Evolutionary conservation across 495 filamentous ascomycete genomes (phyloP).

Genomic region (Pyronema omphalodes): DNA sequence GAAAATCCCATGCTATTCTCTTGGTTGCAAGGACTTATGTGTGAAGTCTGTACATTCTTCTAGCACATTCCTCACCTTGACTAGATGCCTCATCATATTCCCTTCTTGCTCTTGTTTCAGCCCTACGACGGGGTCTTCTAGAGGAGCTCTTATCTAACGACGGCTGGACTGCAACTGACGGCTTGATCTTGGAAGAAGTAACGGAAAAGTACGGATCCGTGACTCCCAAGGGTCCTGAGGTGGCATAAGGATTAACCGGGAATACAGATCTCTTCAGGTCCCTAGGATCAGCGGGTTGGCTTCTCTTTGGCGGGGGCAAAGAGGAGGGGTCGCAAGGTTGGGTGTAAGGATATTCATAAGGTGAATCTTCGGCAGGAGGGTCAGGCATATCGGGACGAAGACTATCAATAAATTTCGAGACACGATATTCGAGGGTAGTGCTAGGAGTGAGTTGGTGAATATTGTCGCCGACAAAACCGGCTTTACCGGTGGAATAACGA

Average conservation of each 20-base stretch:
- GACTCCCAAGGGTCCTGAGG: not conserved
- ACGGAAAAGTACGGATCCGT: not conserved
- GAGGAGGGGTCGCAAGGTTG: slow-evolving; percentile 4
- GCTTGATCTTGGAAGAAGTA: not conserved
- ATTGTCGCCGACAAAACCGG: not conserved
- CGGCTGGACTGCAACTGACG: not conserved
- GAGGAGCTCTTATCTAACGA: not conserved
- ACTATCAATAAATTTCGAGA: not conserved
- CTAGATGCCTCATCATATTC: not conserved
- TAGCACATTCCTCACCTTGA: not conserved
- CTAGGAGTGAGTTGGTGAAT: not conserved
- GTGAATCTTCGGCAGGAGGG: not conserved
- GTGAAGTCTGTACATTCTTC: not conserved
- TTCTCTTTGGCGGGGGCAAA: not conserved
- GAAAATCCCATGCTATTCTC: not conserved
- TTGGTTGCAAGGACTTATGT: not conserved
- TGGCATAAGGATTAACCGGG: too few relatives aligned
- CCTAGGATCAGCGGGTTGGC: not conserved
- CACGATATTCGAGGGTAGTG: not conserved
- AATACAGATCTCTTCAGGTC: too few relatives aligned
- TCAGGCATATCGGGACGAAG: slow-evolving; percentile 2
- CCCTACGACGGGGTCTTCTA: too few relatives aligned
- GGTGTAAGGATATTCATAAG: slow-evolving; percentile 3
- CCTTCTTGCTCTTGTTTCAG: not conserved
- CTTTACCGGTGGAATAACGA: not conserved